Percentiles rank a stretch among this genome's conserved stretches.
Evolutionary conservation across 2,329 filamentous ascomycete genomes (phyloP).

Genomic region (Orbilia quercus): DNA sequence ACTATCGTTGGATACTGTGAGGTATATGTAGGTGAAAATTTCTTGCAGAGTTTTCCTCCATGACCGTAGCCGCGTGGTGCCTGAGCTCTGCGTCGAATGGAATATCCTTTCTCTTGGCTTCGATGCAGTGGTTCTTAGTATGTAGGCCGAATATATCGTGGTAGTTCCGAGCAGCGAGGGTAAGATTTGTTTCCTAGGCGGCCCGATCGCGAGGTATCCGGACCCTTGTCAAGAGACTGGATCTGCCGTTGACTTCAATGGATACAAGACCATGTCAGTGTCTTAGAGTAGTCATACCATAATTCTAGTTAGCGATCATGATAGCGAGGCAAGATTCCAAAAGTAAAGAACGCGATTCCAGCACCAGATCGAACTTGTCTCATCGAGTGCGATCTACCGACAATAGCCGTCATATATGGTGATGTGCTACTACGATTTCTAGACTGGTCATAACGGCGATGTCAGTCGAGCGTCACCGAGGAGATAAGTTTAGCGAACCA

Average conservation of each 20-base stretch:
- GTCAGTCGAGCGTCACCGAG: too few species aligned
- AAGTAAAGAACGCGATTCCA: background rate
- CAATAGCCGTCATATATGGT: background rate
- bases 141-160: background rate
- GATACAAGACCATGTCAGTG: background rate
- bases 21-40: constrained; percentile 22
- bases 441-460: constrained; percentile 3
- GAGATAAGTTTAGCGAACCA: background rate
- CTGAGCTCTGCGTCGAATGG: too few species aligned
- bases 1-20: constrained; percentile 12
- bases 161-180: constrained; percentile 11
- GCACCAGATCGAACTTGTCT: background rate
- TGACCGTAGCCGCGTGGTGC: too few species aligned
- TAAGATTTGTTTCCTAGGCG: background rate
- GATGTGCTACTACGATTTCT: constrained; percentile 13
- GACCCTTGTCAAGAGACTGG: background rate
- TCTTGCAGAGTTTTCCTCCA: constrained; percentile 37
- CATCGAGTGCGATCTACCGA: constrained; percentile 22
- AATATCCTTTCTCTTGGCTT: too few species aligned
- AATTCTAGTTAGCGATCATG: constrained; percentile 8
- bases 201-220: background rate
- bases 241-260: background rate
- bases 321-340: background rate
- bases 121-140: too few species aligned
- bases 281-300: constrained; percentile 1